Evolutionary conservation across 2,329 filamentous ascomycete species (phyloP).

Genomic region (Myriosclerotinia duriaeana): DNA sequence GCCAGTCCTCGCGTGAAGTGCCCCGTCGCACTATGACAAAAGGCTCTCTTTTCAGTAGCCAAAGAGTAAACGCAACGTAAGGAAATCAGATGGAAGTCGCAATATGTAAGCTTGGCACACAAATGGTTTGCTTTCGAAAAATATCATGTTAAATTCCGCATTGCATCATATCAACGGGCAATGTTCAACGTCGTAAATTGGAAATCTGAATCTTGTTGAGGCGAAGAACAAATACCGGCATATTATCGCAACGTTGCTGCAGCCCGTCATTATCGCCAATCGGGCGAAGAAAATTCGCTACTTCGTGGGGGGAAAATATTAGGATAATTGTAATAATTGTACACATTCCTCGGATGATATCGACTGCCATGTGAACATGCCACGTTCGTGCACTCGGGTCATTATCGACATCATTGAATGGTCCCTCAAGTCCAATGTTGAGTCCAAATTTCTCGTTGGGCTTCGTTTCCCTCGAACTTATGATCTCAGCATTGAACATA

Average conservation of each 20-base stretch:
- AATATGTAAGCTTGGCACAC: constrained; percentile 8
- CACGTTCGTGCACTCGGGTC: constrained; percentile 6
- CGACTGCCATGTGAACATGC: constrained; percentile 20
- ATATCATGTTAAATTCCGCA: not conserved
- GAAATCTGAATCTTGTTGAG: constrained; percentile 6
- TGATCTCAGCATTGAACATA: constrained; percentile 20
- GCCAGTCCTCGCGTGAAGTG: constrained; percentile 1
- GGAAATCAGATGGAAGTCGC: constrained; percentile 2
- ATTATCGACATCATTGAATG: not conserved
- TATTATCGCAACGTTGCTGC: constrained; percentile 20
- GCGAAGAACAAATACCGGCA: constrained; percentile 16
- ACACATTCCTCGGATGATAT: constrained; percentile 9
- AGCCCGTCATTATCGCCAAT: constrained; percentile 16
- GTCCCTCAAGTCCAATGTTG: constrained; percentile 67
- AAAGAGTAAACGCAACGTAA: not conserved
- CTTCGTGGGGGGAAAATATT: constrained; percentile 2
- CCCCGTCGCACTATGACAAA: not conserved
- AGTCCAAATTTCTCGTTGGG: constrained; percentile 70
- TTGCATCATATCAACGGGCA: constrained; percentile 13
- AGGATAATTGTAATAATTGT: constrained; percentile 20
- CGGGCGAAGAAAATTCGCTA: constrained; percentile 10
- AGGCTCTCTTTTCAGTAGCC: not conserved
- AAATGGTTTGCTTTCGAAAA: constrained; percentile 9
- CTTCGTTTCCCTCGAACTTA: constrained; percentile 46
- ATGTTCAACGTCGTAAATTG: constrained; percentile 1